These are phyloP conservation scores for Auricularia cornea DNA, from an alignment of 768 basidiomycete species.

Conservation along the genomic window DNA sequence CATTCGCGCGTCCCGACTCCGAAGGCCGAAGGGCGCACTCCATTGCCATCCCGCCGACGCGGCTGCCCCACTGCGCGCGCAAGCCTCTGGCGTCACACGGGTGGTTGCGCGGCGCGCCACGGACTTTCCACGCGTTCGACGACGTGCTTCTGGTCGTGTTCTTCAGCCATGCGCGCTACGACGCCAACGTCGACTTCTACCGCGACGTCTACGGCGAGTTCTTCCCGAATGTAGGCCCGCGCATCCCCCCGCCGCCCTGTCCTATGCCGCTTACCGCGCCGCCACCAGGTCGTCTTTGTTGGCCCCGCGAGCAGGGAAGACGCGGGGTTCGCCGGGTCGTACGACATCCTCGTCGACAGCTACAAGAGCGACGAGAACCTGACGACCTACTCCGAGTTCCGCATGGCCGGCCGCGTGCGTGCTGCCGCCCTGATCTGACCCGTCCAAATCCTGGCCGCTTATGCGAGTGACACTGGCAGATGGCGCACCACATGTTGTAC, in stretches of 20 bases:
- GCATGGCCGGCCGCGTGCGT: conserved; percentile 37
- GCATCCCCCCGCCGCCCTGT: background rate
- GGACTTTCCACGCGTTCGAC: conserved; percentile 30
- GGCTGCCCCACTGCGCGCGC: conserved; percentile 12
- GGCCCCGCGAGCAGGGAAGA: conserved; percentile 41
- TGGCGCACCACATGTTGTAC: conserved; percentile 49
- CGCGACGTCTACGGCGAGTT: conserved; percentile 37
- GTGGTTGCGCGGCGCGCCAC: conserved; percentile 5
- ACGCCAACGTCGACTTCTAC: conserved; percentile 39
- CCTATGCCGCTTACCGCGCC: too few relatives aligned
- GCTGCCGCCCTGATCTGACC: background rate
- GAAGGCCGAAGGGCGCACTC: background rate
- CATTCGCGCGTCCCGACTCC: too few relatives aligned
- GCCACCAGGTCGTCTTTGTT: conserved; percentile 37
- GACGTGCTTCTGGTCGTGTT: conserved; percentile 40
- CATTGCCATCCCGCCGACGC: background rate
- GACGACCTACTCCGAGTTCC: conserved; percentile 20
- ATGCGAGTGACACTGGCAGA: conserved; percentile 12
- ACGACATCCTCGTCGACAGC: conserved; percentile 41
- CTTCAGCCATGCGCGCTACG: conserved; percentile 42
- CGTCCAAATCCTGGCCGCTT: background rate
- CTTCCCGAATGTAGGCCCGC: conserved; percentile 40
- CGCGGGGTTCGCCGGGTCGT: conserved; percentile 38
- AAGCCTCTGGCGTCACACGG: conserved; percentile 15
- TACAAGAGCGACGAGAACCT: conserved; percentile 39